A percentile compares a stretch with the other conserved stretches of the same genome.
Evolutionary conservation across 371 early-diverging fungal genomes (phyloP).

Genomic region (Capillidium rhysosporum): DNA sequence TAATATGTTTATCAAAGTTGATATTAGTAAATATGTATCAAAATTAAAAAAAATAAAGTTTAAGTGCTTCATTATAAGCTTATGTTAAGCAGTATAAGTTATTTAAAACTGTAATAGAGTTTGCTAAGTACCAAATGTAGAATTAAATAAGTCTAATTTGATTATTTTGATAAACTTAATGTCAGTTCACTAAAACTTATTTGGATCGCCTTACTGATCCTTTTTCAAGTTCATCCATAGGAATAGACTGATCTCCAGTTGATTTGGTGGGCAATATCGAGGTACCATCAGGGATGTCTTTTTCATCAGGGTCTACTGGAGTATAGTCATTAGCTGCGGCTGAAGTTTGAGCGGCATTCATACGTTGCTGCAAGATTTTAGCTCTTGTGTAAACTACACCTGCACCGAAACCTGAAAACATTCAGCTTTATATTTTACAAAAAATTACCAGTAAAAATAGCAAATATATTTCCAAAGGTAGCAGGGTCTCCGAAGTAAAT

Average conservation of each 20-base stretch:
- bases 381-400: slow-evolving; percentile 11
- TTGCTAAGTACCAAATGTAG: too few species aligned
- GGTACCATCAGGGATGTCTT: neutral
- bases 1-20: too few species aligned
- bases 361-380: slow-evolving; percentile 8
- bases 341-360: neutral
- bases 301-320: neutral
- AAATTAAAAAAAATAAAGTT: too few species aligned
- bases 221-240: too few species aligned
- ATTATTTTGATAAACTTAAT: too few species aligned
- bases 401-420: slow-evolving; percentile 7
- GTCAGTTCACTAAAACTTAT: too few species aligned
- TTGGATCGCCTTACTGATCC: too few species aligned
- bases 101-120: neutral
- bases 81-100: too few species aligned
- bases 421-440: neutral
- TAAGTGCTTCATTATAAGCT: too few species aligned
- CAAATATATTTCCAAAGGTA: slow-evolving; percentile 53
- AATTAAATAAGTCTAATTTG: too few species aligned
- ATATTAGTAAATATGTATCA: too few species aligned
- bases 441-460: slow-evolving; percentile 47
- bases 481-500: slow-evolving; percentile 79
- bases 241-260: too few species aligned
- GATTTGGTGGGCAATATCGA: neutral
- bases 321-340: neutral